A percentile compares a stretch with the other conserved stretches of the same genome.
Conservation (phyloP, 805 yeast species). For the Spathaspora boniae region DNA sequence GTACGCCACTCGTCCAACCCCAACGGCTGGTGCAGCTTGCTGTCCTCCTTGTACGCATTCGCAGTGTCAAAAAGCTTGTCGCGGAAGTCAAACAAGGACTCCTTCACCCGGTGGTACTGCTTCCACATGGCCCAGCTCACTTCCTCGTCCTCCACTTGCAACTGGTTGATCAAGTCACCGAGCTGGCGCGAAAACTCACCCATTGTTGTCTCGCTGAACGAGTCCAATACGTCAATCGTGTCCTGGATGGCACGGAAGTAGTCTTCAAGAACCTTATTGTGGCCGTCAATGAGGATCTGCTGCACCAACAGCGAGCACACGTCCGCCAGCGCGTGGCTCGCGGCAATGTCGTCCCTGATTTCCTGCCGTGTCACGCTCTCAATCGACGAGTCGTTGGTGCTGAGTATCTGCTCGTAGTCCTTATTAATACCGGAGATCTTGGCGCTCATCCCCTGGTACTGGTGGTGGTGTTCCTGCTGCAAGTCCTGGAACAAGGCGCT, state of each 20-base stretch:
- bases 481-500: conserved; percentile 23
- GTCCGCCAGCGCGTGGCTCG: conserved; percentile 22
- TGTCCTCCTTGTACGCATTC: conserved; percentile 14
- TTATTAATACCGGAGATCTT: conserved; percentile 30
- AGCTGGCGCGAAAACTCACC: conserved; percentile 62
- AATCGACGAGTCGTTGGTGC: conserved; percentile 13
- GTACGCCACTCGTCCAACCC: conserved; percentile 36
- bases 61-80: conserved; percentile 43
- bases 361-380: conserved; percentile 30
- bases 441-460: conserved; percentile 28
- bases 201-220: conserved; percentile 66
- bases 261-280: conserved; percentile 22
- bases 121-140: conserved; percentile 55
- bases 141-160: conserved; percentile 17
- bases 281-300: conserved; percentile 21
- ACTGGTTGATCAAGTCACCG: conserved; percentile 29
- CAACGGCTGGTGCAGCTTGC: conserved; percentile 14
- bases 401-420: conserved; percentile 29
- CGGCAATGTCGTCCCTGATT: conserved; percentile 31
- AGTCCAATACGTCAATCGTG: conserved; percentile 66
- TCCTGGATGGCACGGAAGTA: conserved; percentile 34
- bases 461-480: conserved; percentile 25
- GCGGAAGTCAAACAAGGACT: conserved; percentile 50
- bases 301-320: conserved; percentile 21
- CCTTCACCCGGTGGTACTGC: conserved; percentile 54